phyloP scores from a whole-genome alignment of 1,284 basidiomycete genomes.

The Albatrellus sp. region DNA sequence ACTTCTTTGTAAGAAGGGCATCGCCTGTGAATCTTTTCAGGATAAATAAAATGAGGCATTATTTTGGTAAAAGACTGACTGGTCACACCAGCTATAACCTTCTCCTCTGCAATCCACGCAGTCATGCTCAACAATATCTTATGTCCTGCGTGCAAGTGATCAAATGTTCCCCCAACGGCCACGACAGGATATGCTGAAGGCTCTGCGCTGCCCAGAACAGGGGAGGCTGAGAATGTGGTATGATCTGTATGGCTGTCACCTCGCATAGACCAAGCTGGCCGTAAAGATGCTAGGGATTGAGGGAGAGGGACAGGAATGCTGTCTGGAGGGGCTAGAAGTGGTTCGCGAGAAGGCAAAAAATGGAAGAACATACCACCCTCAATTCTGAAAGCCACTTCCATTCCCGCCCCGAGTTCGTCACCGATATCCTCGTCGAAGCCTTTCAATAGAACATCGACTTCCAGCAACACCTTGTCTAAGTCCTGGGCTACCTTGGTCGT shows the following conservation, averaged over 20 bases:
- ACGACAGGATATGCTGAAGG: slow-evolving; percentile 31
- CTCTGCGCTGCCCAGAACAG: slow-evolving; percentile 6
- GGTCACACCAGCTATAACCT: slow-evolving; percentile 85
- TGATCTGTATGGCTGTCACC: slow-evolving; percentile 7
- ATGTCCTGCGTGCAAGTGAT: slow-evolving; percentile 95
- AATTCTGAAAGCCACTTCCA: slow-evolving; percentile 38
- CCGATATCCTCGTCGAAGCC: slow-evolving; percentile 29
- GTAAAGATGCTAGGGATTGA: slow-evolving; percentile 8
- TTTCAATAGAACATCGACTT: slow-evolving; percentile 55
- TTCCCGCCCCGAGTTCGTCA: slow-evolving; percentile 15
- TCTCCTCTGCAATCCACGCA: slow-evolving; percentile 66
- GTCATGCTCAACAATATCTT: slow-evolving; percentile 93
- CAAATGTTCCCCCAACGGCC: slow-evolving; percentile 78
- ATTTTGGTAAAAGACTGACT: slow-evolving; percentile 28
- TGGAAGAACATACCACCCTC: slow-evolving; percentile 23
- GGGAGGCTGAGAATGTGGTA: slow-evolving; percentile 5
- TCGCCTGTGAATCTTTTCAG: slow-evolving; percentile 36
- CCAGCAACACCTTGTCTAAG: slow-evolving; percentile 50
- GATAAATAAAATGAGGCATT: slow-evolving; percentile 3
- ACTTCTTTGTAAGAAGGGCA: slow-evolving; percentile 64
- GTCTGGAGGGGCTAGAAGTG: slow-evolving; percentile 6
- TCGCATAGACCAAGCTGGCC: slow-evolving; percentile 9
- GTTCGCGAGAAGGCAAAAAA: neutral
- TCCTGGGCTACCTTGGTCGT: slow-evolving; percentile 60
- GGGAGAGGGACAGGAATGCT: slow-evolving; percentile 13